Conservation (phyloP, 192 early-diverging fungal species). For the Coemansia sp. region DNA sequence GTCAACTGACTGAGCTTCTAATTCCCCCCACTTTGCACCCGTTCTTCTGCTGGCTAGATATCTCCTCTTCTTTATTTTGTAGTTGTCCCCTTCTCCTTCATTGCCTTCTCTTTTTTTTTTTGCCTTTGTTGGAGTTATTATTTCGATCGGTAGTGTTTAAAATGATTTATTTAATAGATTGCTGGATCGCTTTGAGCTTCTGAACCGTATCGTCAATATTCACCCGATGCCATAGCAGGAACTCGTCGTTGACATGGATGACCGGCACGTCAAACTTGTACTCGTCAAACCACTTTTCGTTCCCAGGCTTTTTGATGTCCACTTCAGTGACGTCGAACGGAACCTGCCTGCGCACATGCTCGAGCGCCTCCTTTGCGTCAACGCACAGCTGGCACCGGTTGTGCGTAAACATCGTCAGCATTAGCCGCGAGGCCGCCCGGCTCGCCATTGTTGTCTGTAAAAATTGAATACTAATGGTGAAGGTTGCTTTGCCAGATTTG, state of each 20-base stretch:
- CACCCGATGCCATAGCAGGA: slow-evolving; percentile 48
- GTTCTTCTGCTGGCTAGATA: not conserved
- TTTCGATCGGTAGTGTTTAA: not conserved
- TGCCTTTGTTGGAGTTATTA: not conserved
- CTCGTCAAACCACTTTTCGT: slow-evolving; percentile 47
- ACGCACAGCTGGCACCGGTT: slow-evolving; percentile 50
- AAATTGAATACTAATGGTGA: not conserved
- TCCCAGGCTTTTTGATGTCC: slow-evolving; percentile 43
- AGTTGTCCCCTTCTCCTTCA: not conserved
- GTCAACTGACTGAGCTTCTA: not conserved
- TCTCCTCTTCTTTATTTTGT: not conserved
- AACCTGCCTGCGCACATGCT: slow-evolving; percentile 31
- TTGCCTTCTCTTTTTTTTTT: too few species aligned
- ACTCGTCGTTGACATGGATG: slow-evolving; percentile 44
- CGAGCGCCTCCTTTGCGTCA: slow-evolving; percentile 43
- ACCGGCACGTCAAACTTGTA: slow-evolving; percentile 52
- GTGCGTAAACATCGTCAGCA: slow-evolving; percentile 52
- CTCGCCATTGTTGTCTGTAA: not conserved
- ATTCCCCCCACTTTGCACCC: too few species aligned
- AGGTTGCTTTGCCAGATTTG: too few species aligned
- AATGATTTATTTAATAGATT: not conserved
- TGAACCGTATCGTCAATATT: slow-evolving; percentile 30
- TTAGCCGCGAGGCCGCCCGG: slow-evolving; percentile 16
- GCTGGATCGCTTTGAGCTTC: slow-evolving; percentile 26
- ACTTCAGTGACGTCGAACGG: slow-evolving; percentile 45